A percentile compares a stretch with the other conserved stretches of the same genome.
These are phyloP conservation scores for Hirschioporus abietinus DNA, from an alignment of 768 basidiomycete genomes.

Conservation along the genomic window DNA sequence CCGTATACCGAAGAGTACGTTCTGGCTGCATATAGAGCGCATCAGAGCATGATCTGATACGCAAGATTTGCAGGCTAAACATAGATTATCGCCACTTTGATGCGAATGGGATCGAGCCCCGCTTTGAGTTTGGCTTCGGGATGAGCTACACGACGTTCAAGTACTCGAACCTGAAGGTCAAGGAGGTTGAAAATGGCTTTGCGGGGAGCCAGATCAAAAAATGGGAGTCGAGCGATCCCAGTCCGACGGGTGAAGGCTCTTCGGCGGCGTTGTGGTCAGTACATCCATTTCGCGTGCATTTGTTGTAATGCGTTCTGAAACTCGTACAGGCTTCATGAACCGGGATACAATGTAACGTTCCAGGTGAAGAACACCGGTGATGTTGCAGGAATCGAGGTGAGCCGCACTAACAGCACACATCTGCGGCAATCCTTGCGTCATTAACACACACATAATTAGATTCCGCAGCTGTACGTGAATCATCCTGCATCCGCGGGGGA, in stretches of 20 bases:
- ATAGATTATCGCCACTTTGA: slow-evolving; percentile 77
- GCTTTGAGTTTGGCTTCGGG: slow-evolving; percentile 89
- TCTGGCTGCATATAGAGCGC: neutral
- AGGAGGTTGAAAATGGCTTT: slow-evolving; percentile 29
- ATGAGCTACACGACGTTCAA: slow-evolving; percentile 80
- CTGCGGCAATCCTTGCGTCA: neutral
- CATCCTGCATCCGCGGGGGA: slow-evolving; percentile 58
- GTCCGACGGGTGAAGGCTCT: slow-evolving; percentile 50
- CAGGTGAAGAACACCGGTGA: slow-evolving; percentile 59
- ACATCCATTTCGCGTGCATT: neutral
- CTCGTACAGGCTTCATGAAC: slow-evolving; percentile 54
- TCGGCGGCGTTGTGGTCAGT: slow-evolving; percentile 55
- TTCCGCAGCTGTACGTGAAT: slow-evolving; percentile 72
- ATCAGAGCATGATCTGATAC: slow-evolving; percentile 3
- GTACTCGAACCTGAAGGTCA: slow-evolving; percentile 55
- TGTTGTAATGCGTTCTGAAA: neutral
- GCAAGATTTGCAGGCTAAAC: slow-evolving; percentile 33
- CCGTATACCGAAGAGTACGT: slow-evolving; percentile 53
- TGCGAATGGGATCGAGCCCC: slow-evolving; percentile 67
- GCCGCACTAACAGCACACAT: slow-evolving; percentile 12
- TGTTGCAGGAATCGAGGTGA: slow-evolving; percentile 59
- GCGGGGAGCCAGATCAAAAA: slow-evolving; percentile 32
- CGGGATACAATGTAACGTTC: slow-evolving; percentile 59
- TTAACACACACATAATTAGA: slow-evolving; percentile 29
- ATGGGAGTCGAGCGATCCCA: slow-evolving; percentile 58